These are phyloP conservation scores for Colletotrichum camelliae DNA, from an alignment of 2,329 filamentous ascomycete genomes.

Conservation along the genomic window DNA sequence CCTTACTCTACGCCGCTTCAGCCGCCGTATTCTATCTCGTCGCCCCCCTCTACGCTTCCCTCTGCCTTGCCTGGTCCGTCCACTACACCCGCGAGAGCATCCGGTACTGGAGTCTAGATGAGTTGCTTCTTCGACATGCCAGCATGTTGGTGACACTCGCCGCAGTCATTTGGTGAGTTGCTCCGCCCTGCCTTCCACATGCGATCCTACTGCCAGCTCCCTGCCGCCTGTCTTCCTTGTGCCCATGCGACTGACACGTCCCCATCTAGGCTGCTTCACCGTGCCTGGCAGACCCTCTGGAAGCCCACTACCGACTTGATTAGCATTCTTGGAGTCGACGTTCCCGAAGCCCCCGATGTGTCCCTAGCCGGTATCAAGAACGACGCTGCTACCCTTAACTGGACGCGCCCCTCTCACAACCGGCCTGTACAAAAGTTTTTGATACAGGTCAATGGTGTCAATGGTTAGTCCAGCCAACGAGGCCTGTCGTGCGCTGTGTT, in stretches of 20 bases:
- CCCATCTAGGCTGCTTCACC: conserved; percentile 75
- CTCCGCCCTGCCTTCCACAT: neutral
- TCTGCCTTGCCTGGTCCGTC: conserved; percentile 19
- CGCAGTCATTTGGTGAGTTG: conserved; percentile 58
- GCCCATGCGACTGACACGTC: neutral
- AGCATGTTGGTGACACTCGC: conserved; percentile 61
- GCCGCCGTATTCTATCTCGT: conserved; percentile 22
- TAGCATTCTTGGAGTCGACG: conserved; percentile 89
- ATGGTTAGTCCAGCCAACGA: conserved; percentile 62
- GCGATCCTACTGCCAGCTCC: neutral
- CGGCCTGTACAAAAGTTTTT: conserved; percentile 83
- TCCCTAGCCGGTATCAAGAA: conserved; percentile 89
- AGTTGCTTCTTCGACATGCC: conserved; percentile 52
- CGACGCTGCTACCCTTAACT: conserved; percentile 88
- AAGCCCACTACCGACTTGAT: conserved; percentile 93
- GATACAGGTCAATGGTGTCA: conserved; percentile 91
- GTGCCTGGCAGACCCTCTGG: conserved; percentile 86
- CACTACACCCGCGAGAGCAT: conserved; percentile 21
- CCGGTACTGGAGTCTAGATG: conserved; percentile 46
- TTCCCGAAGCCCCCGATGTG: conserved; percentile 87
- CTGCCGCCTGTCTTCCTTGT: neutral
- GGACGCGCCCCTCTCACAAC: conserved; percentile 75
- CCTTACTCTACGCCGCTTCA: conserved; percentile 16
- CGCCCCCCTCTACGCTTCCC: conserved; percentile 16
- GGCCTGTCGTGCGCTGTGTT: neutral